Conservation (phyloP, 371 early-diverging fungal species). For the Actinomucor elegans region DNA sequence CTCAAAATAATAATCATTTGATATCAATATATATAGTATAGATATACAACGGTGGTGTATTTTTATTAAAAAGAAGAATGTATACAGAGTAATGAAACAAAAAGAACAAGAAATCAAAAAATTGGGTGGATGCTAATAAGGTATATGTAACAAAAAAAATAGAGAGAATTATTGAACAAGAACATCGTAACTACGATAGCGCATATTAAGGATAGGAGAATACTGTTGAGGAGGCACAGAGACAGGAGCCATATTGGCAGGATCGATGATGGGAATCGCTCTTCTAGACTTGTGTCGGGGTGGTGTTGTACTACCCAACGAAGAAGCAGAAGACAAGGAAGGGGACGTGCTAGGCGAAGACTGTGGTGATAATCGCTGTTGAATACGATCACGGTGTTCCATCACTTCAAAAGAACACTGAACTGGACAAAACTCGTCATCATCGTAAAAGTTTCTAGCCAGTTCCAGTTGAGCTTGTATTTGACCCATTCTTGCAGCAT, state of each 20-base stretch:
- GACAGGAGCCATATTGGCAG: slow-evolving; percentile 36
- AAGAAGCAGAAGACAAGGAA: slow-evolving; percentile 19
- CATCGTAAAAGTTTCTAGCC: slow-evolving; percentile 51
- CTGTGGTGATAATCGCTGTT: slow-evolving; percentile 43
- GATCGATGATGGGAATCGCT: slow-evolving; percentile 44
- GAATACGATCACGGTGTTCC: slow-evolving; percentile 46
- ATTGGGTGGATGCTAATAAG: not conserved
- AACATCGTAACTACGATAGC: slow-evolving; percentile 1
- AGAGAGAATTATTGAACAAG: slow-evolving; percentile 12
- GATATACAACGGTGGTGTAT: no score
- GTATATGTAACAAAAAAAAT: slow-evolving; percentile 3
- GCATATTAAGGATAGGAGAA: slow-evolving; percentile 7
- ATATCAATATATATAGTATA: slow-evolving; percentile 1
- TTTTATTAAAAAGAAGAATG: slow-evolving; percentile 5
- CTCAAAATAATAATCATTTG: no score
- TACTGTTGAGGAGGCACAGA: slow-evolving; percentile 18
- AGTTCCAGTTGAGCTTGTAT: slow-evolving; percentile 44
- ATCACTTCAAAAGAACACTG: slow-evolving; percentile 27
- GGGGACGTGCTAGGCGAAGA: slow-evolving; percentile 42
- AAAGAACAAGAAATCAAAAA: not conserved
- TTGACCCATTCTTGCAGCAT: slow-evolving; percentile 27
- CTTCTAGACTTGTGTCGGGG: slow-evolving; percentile 27
- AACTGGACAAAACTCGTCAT: slow-evolving; percentile 46
- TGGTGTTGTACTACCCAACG: slow-evolving; percentile 7
- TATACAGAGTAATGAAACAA: not conserved